phyloP scores from a whole-genome alignment of 23 red algal genomes.

The Cyanidiococcus yangmingshanensis region DNA sequence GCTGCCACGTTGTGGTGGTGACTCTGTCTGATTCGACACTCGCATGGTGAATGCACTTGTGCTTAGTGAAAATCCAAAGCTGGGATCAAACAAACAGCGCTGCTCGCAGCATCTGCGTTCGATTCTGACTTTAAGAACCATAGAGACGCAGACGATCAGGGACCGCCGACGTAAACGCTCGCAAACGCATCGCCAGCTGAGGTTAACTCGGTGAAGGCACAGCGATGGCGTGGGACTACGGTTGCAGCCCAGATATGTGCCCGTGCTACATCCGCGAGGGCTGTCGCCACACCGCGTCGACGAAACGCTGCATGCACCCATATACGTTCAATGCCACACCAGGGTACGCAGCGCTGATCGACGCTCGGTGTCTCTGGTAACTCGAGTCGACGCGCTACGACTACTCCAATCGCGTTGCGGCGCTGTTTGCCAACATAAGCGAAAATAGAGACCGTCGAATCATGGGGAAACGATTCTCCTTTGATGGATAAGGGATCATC shows the following conservation, averaged over 20 bases:
- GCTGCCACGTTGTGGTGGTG: no score
- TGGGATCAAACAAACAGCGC: no score
- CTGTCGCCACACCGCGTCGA: background rate
- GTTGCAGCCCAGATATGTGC: slow-evolving; percentile 1
- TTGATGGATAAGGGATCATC: background rate
- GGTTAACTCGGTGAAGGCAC: slow-evolving; percentile 3
- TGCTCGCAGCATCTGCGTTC: no score
- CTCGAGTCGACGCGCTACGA: background rate
- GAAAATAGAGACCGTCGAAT: background rate
- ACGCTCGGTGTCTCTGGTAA: background rate
- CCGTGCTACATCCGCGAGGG: background rate
- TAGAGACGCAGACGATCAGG: no score
- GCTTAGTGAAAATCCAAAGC: no score
- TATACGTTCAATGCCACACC: slow-evolving; percentile 7
- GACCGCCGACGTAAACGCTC: background rate
- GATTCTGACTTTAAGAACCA: no score
- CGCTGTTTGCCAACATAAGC: background rate
- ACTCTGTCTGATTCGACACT: no score
- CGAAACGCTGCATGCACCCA: slow-evolving; percentile 2
- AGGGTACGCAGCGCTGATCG: background rate
- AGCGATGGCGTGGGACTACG: background rate
- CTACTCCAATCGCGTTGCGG: slow-evolving; percentile 9
- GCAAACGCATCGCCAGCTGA: slow-evolving; percentile 1
- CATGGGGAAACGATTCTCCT: background rate
- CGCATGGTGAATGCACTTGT: no score